Percentiles rank a stretch among this genome's conserved stretches.
Evolutionary conservation across 257 asterid genomes (phyloP).

Genomic region (Scutellaria galericulata): DNA sequence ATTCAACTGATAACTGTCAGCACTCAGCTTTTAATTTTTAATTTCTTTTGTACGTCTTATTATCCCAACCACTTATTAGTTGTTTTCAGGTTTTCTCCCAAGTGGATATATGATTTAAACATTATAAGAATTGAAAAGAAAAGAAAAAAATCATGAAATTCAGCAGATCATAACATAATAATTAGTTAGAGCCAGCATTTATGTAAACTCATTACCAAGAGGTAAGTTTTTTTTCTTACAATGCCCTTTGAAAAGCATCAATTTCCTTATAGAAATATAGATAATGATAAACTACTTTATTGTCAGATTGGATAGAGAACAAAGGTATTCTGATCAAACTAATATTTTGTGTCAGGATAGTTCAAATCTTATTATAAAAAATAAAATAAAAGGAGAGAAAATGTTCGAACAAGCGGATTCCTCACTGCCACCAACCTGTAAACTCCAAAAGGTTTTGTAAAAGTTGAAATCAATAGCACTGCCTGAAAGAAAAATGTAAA

Average conservation of each 20-base stretch:
- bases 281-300: slow-evolving; percentile 2
- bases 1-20: no score
- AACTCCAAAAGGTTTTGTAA: slow-evolving; percentile 97
- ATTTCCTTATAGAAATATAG: slow-evolving; percentile 14
- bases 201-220: slow-evolving; percentile 1
- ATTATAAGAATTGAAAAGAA: no score
- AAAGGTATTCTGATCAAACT: slow-evolving; percentile 20
- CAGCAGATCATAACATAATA: no score
- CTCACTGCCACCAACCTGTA: slow-evolving; percentile 71
- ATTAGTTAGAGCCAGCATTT: not conserved
- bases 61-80: no score
- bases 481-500: slow-evolving; percentile 59
- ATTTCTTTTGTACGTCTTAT: no score
- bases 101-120: no score
- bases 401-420: slow-evolving; percentile 8
- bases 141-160: no score
- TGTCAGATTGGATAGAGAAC: slow-evolving; percentile 1
- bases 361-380: not conserved
- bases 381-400: not conserved
- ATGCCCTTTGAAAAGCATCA: not conserved
- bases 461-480: slow-evolving; percentile 93
- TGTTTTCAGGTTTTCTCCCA: no score
- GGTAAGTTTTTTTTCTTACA: not conserved
- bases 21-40: no score
- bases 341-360: not conserved